phyloP scores from a whole-genome alignment of 2,329 filamentous ascomycete species.

The Chalara sp. region DNA sequence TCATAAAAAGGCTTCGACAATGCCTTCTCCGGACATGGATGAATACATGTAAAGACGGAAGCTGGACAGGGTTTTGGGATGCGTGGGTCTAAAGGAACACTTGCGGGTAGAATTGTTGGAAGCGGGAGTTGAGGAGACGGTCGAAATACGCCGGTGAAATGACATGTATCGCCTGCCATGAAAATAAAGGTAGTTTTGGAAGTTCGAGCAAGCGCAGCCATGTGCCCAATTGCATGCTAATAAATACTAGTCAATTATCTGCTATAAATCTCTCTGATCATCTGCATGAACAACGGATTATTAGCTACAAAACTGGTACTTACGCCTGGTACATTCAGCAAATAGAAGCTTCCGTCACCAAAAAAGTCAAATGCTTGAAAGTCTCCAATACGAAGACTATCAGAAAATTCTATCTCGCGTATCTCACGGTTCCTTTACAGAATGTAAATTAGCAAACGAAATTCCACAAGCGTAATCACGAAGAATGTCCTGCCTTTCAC shows the following conservation, averaged over 20 bases:
- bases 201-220: constrained; percentile 40
- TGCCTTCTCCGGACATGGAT: not conserved
- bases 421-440: not conserved
- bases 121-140: not conserved
- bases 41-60: not conserved
- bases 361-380: constrained; percentile 45
- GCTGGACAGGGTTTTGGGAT: not conserved
- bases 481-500: not conserved
- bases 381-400: constrained; percentile 32
- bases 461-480: not conserved
- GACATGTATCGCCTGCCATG: constrained; percentile 40
- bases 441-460: no score
- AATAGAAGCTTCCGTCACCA: constrained; percentile 46
- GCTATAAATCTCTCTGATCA: no score
- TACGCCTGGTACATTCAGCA: constrained; percentile 42
- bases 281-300: no score
- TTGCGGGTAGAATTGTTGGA: not conserved
- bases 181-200: constrained; percentile 35
- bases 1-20: not conserved
- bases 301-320: no score
- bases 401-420: constrained; percentile 14
- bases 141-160: constrained; percentile 18
- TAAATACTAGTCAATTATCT: no score
- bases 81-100: not conserved
- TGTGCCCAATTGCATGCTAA: constrained; percentile 39